phyloP scores from a whole-genome alignment of 2,329 filamentous ascomycete species.

The Dothistroma pini region DNA sequence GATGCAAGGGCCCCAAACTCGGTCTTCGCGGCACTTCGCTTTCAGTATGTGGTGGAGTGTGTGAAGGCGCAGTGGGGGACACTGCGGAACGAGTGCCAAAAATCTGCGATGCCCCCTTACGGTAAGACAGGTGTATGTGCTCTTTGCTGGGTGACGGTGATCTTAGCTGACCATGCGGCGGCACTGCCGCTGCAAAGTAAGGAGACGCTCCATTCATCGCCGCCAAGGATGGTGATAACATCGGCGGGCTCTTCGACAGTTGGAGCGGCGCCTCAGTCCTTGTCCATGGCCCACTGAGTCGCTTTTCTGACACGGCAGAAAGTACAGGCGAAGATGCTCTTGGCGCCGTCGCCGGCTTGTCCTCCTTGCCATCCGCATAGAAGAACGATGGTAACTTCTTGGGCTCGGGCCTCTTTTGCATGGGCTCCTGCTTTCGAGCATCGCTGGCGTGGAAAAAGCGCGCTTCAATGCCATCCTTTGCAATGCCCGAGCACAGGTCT shows the following conservation, averaged over 20 bases:
- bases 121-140: conserved; percentile 47
- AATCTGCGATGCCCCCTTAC: conserved; percentile 49
- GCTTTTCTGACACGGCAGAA: conserved; percentile 30
- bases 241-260: conserved; percentile 27
- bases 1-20: conserved; percentile 20
- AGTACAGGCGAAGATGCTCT: conserved; percentile 38
- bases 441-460: conserved; percentile 96
- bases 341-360: conserved; percentile 33
- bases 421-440: conserved; percentile 41
- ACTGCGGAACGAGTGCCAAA: conserved; percentile 36
- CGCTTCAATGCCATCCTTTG: conserved; percentile 40
- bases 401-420: conserved; percentile 34
- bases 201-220: conserved; percentile 29
- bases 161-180: conserved; percentile 29
- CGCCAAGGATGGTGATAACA: conserved; percentile 34
- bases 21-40: conserved; percentile 13
- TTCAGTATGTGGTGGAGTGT: background rate
- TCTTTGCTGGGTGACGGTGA: conserved; percentile 47
- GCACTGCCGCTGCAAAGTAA: conserved; percentile 30
- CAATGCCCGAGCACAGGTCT: conserved; percentile 22
- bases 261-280: conserved; percentile 16
- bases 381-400: conserved; percentile 50
- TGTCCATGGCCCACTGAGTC: conserved; percentile 21
- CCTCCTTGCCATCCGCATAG: conserved; percentile 50
- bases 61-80: conserved; percentile 6